Conservation (phyloP, 805 yeast genomes). For the Ogataea pilisensis region DNA sequence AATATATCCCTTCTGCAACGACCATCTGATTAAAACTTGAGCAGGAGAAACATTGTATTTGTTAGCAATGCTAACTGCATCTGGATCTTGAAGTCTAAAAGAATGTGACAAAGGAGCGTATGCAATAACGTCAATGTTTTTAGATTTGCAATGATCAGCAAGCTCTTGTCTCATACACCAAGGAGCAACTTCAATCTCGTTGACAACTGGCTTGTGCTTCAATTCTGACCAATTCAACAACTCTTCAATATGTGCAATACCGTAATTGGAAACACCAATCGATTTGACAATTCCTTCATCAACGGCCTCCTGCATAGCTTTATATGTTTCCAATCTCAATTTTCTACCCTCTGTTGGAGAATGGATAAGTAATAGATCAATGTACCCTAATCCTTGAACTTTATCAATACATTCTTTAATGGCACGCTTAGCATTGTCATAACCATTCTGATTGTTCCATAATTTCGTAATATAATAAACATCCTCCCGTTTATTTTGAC, state of each 20-base stretch:
- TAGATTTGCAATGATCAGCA: conserved; percentile 51
- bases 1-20: conserved; percentile 63
- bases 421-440: conserved; percentile 51
- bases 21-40: conserved; percentile 71
- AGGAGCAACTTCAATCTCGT: conserved; percentile 82
- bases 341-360: conserved; percentile 50
- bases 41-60: conserved; percentile 49
- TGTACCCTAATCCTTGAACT: conserved; percentile 56
- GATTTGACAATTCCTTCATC: conserved; percentile 54
- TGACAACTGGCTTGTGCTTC: conserved; percentile 60
- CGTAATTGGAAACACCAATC: conserved; percentile 79
- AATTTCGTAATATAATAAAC: conserved; percentile 67
- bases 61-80: conserved; percentile 44
- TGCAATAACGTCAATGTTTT: conserved; percentile 64
- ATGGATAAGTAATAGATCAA: conserved; percentile 67
- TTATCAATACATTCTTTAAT: conserved; percentile 50
- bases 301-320: conserved; percentile 71
- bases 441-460: conserved; percentile 67
- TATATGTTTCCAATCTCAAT: conserved; percentile 58
- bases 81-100: conserved; percentile 49
- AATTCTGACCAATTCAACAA: conserved; percentile 53
- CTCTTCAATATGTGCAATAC: conserved; percentile 55
- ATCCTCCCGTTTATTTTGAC: conserved; percentile 41
- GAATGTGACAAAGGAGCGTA: conserved; percentile 75
- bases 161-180: conserved; percentile 70